Percentiles rank a stretch among this genome's conserved stretches.
Conservation (phyloP, 495 filamentous ascomycete genomes). For the Aspergillus wentii region DNA sequence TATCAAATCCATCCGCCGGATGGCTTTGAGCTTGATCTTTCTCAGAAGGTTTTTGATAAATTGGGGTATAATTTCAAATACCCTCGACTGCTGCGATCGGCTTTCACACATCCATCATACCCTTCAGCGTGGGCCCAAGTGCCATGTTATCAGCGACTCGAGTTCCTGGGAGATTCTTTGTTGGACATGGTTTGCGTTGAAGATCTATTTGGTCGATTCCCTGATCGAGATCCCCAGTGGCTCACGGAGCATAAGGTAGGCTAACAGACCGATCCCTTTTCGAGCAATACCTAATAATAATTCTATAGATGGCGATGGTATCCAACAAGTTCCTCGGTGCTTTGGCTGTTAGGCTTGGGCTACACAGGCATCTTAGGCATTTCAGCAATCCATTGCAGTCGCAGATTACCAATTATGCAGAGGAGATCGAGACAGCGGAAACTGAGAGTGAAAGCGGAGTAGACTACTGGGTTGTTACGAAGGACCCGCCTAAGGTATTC, state of each 20-base stretch:
- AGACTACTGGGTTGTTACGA: conserved; percentile 74
- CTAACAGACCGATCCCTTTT: background rate
- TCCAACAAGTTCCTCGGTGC: conserved; percentile 93
- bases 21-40: conserved; percentile 57
- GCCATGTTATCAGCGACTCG: conserved; percentile 86
- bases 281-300: conserved; percentile 1
- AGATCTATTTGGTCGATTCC: conserved; percentile 70
- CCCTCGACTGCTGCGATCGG: conserved; percentile 72
- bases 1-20: conserved; percentile 58
- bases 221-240: conserved; percentile 87
- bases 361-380: conserved; percentile 69
- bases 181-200: conserved; percentile 85
- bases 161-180: conserved; percentile 89
- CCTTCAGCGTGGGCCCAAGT: conserved; percentile 66
- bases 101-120: conserved; percentile 86
- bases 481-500: conserved; percentile 66
- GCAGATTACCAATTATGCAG: conserved; percentile 65
- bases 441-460: conserved; percentile 47
- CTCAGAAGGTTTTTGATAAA: conserved; percentile 56
- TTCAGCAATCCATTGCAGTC: conserved; percentile 53
- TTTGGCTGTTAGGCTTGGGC: conserved; percentile 67
- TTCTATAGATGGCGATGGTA: conserved; percentile 82
- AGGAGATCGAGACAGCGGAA: conserved; percentile 56
- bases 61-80: conserved; percentile 78
- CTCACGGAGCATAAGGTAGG: conserved; percentile 88